Conservation (phyloP, 140 eudicot species). For the Eryngium alpinum region DNA sequence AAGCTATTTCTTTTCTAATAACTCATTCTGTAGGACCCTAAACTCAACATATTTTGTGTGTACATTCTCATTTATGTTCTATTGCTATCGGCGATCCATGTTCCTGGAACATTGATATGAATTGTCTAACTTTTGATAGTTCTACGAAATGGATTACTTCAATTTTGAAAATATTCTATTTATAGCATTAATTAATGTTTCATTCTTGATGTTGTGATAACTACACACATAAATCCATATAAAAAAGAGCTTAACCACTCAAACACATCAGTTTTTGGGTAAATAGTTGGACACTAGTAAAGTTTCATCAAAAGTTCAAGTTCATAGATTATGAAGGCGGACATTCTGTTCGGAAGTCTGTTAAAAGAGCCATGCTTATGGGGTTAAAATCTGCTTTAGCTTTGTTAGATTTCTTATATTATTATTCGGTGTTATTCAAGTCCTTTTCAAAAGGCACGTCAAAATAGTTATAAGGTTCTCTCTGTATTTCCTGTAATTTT, state of each 20-base stretch:
- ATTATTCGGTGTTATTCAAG: neutral
- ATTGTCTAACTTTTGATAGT: neutral
- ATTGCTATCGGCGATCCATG: too few species aligned
- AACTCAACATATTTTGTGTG: too few species aligned
- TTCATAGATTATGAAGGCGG: neutral
- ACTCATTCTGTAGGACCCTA: too few species aligned
- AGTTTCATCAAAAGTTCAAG: neutral
- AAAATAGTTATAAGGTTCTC: neutral
- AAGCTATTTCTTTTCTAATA: too few species aligned
- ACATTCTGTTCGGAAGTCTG: neutral
- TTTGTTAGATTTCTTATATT: neutral
- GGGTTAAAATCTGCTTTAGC: neutral
- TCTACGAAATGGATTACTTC: neutral
- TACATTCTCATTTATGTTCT: too few species aligned
- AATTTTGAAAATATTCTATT: neutral
- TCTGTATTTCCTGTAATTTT: neutral
- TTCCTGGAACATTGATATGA: too few species aligned
- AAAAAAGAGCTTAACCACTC: neutral
- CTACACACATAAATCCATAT: neutral
- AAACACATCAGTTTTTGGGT: too few species aligned
- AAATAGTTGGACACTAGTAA: too few species aligned
- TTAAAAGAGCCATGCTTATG: neutral
- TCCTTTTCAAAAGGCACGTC: neutral
- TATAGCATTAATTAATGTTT: neutral
- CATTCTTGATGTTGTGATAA: neutral